Base-by-base conservation (phyloP, 352 stramenopile species). In the Globisporangium cederbergense region DNA sequence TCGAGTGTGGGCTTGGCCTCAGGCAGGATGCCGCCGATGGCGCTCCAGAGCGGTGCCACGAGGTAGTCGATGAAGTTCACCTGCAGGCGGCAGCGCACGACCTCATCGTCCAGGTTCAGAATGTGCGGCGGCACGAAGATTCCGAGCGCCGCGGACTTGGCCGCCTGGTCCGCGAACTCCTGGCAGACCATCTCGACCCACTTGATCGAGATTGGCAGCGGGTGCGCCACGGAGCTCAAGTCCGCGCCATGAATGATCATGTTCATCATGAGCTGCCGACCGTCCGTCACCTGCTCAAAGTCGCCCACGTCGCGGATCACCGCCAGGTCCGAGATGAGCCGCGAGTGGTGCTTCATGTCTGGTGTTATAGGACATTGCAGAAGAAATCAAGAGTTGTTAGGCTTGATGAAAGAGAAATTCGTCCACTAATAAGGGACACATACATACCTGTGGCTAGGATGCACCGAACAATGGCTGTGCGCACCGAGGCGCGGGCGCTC, bases 21-120 rank as follows among this genome's bases (percentile, higher is more conserved):
- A 1, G 82, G 82, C 47, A 93, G 38, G 59, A 93, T 84, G 45
- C 68, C 55, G 10, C 72, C 71, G 53, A 93, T 84, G 2, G 81
- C 58, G 40, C 76, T 83, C 84, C 84, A 93, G 25, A 93, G 64
- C 50, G 84, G 84, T 16, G 79, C 72, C 38, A 93, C 84, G 50
- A 93, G 76, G 69, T 93, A 93, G 68, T 93, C 83, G 68, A 93
- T 89, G 57, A 93, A 93, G 71, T 93, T 93, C 62, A 93, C 83
- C 59, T 93, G 82, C 40, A 93, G 63, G 4, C 81, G 80, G 45
- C 68, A 86, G 28, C 81, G 80, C 30, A 74, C 79, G 2, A 65
- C 72, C 58, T 91, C 79, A 36, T 90, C 78, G n/a, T 93, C 75
- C 60, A 93, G 60, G 40, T 90, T 89, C 57, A 86, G 68, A 32